Percentiles rank a stretch among this genome's conserved stretches.
These are phyloP conservation scores for Aspergillus luchuensis DNA, from an alignment of 2,329 filamentous ascomycete species.

Conservation along the genomic window DNA sequence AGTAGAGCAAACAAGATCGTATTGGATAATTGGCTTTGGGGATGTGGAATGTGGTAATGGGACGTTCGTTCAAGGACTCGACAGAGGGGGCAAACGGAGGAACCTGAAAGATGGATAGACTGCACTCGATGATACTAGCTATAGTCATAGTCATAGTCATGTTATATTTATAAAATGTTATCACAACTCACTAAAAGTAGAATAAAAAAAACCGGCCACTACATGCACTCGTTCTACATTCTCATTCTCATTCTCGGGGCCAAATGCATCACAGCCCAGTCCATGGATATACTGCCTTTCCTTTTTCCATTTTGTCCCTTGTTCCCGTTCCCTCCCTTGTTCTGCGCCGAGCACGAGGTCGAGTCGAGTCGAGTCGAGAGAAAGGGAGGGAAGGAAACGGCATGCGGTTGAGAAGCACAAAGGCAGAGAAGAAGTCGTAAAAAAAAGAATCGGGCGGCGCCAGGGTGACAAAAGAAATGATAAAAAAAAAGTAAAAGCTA, in stretches of 20 bases:
- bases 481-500: constrained; percentile 41
- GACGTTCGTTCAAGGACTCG: too few species aligned
- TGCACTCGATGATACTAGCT: too few species aligned
- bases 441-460: constrained; percentile 31
- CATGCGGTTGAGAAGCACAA: constrained; percentile 14
- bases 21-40: too few species aligned
- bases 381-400: not conserved
- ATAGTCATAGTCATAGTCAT: too few species aligned
- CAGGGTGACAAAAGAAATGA: constrained; percentile 29
- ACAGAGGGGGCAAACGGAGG: too few species aligned
- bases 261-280: not conserved
- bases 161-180: not conserved
- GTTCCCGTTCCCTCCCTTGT: too few species aligned
- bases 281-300: not conserved
- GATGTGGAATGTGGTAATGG: too few species aligned
- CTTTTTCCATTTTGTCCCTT: too few species aligned
- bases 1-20: too few species aligned
- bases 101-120: too few species aligned
- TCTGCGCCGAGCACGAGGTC: too few species aligned
- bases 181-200: not conserved
- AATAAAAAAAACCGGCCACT: not conserved
- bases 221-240: constrained; percentile 13
- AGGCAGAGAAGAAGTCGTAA: constrained; percentile 26
- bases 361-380: too few species aligned
- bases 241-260: not conserved